Evolutionary conservation across 345 rosid genomes (phyloP).

Genomic region (Syzygium jambos): DNA sequence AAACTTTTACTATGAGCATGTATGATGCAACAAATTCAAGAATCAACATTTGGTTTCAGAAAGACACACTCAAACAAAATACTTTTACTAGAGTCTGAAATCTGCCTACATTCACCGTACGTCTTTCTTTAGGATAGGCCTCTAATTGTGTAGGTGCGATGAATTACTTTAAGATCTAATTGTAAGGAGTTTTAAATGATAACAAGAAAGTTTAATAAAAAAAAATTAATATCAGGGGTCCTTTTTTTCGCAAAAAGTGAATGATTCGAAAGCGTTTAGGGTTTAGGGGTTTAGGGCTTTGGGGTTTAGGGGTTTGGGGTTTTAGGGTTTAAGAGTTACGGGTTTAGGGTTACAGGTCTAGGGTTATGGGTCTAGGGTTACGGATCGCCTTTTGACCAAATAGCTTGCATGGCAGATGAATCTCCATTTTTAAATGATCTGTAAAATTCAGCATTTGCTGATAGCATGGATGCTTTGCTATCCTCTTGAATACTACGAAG

Average conservation of each 20-base stretch:
- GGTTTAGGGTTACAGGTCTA: background rate
- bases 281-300: background rate
- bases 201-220: too few relatives aligned
- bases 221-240: too few relatives aligned
- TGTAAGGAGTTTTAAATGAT: too few relatives aligned
- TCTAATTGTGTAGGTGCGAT: too few relatives aligned
- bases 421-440: constrained; percentile 66
- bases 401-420: constrained; percentile 54
- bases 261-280: too few relatives aligned
- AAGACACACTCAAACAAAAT: background rate
- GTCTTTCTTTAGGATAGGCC: too few relatives aligned
- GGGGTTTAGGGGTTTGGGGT: background rate
- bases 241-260: too few relatives aligned
- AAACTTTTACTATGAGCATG: background rate
- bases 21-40: background rate
- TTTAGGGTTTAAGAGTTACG: background rate
- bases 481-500: constrained; percentile 57
- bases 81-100: too few relatives aligned
- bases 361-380: background rate
- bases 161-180: too few relatives aligned
- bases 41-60: background rate
- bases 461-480: constrained; percentile 49
- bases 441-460: constrained; percentile 75
- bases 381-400: constrained; percentile 54
- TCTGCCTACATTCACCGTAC: too few relatives aligned